phyloP scores from a whole-genome alignment of 768 basidiomycete genomes.

The Mycena rebaudengoi region DNA sequence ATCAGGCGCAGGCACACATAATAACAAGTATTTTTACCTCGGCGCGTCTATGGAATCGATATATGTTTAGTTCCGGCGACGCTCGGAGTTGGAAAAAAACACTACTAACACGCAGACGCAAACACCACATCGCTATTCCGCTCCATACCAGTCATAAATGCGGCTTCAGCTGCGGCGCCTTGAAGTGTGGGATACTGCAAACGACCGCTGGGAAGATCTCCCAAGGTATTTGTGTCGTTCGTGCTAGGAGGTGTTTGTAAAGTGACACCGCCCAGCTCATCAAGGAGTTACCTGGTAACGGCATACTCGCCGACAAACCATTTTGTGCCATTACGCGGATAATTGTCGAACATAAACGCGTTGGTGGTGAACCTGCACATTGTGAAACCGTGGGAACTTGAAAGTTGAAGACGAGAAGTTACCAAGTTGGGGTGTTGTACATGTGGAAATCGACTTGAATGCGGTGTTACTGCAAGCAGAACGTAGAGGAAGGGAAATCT shows the following conservation, averaged over 20 bases:
- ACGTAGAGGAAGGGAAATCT: not conserved
- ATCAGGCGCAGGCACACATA: no score
- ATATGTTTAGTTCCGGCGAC: not conserved
- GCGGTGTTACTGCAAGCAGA: not conserved
- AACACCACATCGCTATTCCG: slow-evolving; percentile 68
- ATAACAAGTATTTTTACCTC: slow-evolving; percentile 26
- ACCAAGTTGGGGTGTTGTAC: slow-evolving; percentile 55
- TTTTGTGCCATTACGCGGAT: slow-evolving; percentile 60
- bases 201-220: slow-evolving; percentile 38
- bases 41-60: slow-evolving; percentile 34
- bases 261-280: no score
- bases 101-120: slow-evolving; percentile 51
- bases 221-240: slow-evolving; percentile 38
- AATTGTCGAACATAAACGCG: slow-evolving; percentile 60
- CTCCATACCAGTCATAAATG: slow-evolving; percentile 70
- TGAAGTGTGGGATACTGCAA: slow-evolving; percentile 43
- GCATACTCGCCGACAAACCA: slow-evolving; percentile 70
- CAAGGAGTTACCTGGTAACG: slow-evolving; percentile 41
- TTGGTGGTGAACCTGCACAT: slow-evolving; percentile 54
- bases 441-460: slow-evolving; percentile 59
- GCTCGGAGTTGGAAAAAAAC: not conserved
- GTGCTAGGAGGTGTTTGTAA: no score
- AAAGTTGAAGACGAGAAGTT: not conserved
- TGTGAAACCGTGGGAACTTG: not conserved
- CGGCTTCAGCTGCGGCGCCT: slow-evolving; percentile 61